A percentile compares a stretch with the other conserved stretches of the same genome.
These are phyloP conservation scores for Leccinum imitatum DNA, from an alignment of 768 basidiomycete genomes.

Conservation along the genomic window DNA sequence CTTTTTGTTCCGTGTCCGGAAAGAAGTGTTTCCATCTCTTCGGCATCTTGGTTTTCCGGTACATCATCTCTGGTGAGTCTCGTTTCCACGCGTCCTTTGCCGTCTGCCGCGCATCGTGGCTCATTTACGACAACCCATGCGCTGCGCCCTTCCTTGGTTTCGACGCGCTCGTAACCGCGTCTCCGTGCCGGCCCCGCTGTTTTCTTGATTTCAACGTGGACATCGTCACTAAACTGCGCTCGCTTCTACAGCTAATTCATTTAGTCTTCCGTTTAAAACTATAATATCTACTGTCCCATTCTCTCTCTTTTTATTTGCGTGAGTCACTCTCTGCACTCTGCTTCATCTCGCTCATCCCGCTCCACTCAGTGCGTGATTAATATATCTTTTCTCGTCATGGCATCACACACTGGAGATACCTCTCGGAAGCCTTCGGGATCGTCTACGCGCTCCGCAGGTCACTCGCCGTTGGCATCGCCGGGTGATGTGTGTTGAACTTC, in stretches of 20 bases:
- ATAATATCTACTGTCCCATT: conserved; percentile 31
- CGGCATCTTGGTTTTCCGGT: conserved; percentile 27
- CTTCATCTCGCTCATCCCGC: conserved; percentile 17
- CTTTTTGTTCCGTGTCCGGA: conserved; percentile 22
- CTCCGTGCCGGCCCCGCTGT: conserved; percentile 29
- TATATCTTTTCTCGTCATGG: conserved; percentile 29
- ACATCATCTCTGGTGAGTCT: conserved; percentile 35
- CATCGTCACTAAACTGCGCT: conserved; percentile 24
- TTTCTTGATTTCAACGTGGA: conserved; percentile 23
- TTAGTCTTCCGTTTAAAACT: conserved; percentile 32
- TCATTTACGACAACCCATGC: conserved; percentile 30
- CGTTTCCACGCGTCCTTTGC: conserved; percentile 31
- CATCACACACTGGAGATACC: conserved; percentile 39
- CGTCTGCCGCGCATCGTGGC: conserved; percentile 32
- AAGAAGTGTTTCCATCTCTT: conserved; percentile 15
- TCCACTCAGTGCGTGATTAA: conserved; percentile 31
- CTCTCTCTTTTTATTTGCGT: conserved; percentile 28
- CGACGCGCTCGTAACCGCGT: conserved; percentile 33
- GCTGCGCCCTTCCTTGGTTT: conserved; percentile 19
- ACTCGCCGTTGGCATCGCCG: conserved; percentile 62
- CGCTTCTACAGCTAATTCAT: conserved; percentile 36
- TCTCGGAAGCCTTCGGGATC: conserved; percentile 70
- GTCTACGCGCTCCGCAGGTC: conserved; percentile 61
- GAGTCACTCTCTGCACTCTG: conserved; percentile 17
- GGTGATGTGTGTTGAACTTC: conserved; percentile 46